Base-by-base conservation (phyloP, 2,329 filamentous ascomycete genomes). In the Curvularia sp. region DNA sequence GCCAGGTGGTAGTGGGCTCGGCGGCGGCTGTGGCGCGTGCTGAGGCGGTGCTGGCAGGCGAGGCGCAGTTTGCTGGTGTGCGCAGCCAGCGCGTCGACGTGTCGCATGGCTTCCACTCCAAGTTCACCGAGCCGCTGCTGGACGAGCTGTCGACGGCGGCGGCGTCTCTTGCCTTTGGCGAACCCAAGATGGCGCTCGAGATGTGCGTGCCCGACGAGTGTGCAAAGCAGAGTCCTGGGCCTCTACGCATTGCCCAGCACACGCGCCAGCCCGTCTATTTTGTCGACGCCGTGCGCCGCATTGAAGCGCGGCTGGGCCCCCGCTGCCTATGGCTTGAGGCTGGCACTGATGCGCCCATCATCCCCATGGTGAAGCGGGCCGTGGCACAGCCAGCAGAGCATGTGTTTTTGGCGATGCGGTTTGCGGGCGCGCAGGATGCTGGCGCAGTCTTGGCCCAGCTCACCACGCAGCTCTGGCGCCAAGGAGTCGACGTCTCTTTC, bases 1-100 rank as follows among this genome's bases (percentile, higher is more conserved):
- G 74, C 60, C 79, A 80, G 62, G 80, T 78, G 0, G 25, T 84
- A 1, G 79, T 78, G 8, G 66, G 67, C 3, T 18, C 23, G 7
- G 42, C 47, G 1, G 58, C 63, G 5, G 69, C 79, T 8, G 3
- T 34, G 25, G 28, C 57, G 23, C 62, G 57, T 0, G 18, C 36
- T 6, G 32, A 39, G 21, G 21, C 30, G 10, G 21, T 21, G n/a
- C 57, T 64, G 19, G 15, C 47, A 39, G 9, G 21, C 0, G 55
- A 51, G 0, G 43, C 3, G 12, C 49, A 38, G 25, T 10, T 46
- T 59, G n/a, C 45, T 2, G 13, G 27, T 3, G 10, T 59, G 4
- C 48, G 49, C 15, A 36, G 34, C 45, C 34, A 75, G 67, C 61
- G 55, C 15, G 54, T 72, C 7, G 52, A 53, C 3, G 65, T 68